Evolutionary conservation across 148 eudicot species (phyloP).

Genomic region (Rhododendron molle): DNA sequence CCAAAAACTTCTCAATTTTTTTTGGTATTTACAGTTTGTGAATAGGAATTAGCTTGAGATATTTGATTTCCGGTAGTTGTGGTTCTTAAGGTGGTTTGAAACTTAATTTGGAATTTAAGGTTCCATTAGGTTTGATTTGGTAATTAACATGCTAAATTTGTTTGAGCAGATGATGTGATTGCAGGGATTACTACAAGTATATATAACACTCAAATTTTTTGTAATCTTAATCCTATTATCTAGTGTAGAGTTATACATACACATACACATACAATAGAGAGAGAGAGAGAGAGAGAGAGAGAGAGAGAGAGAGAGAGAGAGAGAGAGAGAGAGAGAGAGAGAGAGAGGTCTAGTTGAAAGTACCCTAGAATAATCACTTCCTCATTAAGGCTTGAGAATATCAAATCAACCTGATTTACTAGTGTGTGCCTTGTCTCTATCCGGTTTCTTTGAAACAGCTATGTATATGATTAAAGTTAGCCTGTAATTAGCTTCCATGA

Average conservation of each 20-base stretch:
- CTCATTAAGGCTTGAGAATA: neutral
- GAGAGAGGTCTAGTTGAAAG: neutral
- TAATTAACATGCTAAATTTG: neutral
- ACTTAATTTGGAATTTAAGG: neutral
- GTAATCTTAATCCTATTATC: neutral
- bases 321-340: neutral
- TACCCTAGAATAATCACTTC: neutral
- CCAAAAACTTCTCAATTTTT: neutral
- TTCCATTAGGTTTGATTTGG: neutral
- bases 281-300: too few relatives aligned
- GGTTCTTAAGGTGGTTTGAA: too few relatives aligned
- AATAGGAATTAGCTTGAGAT: neutral
- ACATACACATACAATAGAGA: too few relatives aligned
- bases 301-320: neutral
- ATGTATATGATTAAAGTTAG: neutral
- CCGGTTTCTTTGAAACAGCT: neutral
- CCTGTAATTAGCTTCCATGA: neutral
- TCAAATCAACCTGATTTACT: neutral
- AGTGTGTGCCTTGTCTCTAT: neutral
- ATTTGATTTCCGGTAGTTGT: too few relatives aligned
- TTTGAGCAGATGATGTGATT: neutral
- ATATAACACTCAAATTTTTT: neutral
- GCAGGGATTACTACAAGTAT: neutral
- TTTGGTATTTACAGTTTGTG: neutral
- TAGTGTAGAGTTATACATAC: too few relatives aligned